phyloP scores from a whole-genome alignment of 208 protist genomes.

The Phytomonas francai region DNA sequence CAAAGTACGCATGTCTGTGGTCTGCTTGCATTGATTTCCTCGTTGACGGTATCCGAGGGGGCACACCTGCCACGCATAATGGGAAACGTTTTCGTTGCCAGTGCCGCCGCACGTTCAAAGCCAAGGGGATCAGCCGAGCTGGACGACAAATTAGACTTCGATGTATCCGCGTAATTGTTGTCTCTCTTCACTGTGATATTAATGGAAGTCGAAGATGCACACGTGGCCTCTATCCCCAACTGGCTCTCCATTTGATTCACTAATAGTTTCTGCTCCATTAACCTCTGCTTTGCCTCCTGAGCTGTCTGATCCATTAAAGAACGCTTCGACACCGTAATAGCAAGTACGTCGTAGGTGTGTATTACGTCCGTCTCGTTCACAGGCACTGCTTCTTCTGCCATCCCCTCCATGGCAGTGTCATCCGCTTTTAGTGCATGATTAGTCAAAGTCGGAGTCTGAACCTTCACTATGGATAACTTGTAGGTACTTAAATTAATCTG shows the following conservation, averaged over 20 bases:
- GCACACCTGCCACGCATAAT: constrained; percentile 24
- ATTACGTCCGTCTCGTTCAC: constrained; percentile 21
- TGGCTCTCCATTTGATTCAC: constrained; percentile 40
- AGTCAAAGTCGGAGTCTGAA: neutral
- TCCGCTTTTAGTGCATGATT: neutral
- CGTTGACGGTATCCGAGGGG: constrained; percentile 6
- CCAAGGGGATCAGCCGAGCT: constrained; percentile 21
- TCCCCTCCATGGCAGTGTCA: neutral
- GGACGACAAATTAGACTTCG: neutral
- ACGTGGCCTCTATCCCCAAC: constrained; percentile 10
- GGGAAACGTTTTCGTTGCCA: constrained; percentile 58
- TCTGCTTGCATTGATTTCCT: constrained; percentile 15
- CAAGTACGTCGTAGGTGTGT: constrained; percentile 63
- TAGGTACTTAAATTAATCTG: constrained; percentile 70
- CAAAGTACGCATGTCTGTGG: constrained; percentile 56
- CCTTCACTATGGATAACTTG: constrained; percentile 33
- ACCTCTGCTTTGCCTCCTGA: constrained; percentile 21
- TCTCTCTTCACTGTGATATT: neutral
- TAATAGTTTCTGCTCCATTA: constrained; percentile 21
- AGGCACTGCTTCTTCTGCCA: constrained; percentile 5
- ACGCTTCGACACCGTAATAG: constrained; percentile 46
- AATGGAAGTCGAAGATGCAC: neutral
- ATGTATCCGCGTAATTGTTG: neutral
- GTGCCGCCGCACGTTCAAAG: constrained; percentile 32
- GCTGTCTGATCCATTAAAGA: constrained; percentile 47